Percentiles rank a stretch among this genome's conserved stretches.
Evolutionary conservation across 805 yeast species (phyloP).

Genomic region (Cyberlindnera americana): DNA sequence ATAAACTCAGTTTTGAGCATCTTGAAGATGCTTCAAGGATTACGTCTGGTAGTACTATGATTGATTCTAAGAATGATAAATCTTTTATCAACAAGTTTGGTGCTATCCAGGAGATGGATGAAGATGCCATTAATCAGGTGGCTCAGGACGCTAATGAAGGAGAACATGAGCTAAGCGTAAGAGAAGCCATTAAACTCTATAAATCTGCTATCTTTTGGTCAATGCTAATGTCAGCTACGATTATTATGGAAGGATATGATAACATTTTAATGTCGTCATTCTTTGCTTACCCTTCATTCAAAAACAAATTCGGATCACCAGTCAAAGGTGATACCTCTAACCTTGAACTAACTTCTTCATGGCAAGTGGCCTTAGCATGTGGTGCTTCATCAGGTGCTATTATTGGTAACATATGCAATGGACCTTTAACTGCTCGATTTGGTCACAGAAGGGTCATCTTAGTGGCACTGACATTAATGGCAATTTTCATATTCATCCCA

Average conservation of each 20-base stretch:
- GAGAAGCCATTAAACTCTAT: conserved; percentile 19
- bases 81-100: conserved; percentile 2
- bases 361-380: conserved; percentile 43
- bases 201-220: conserved; percentile 21
- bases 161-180: conserved; percentile 17
- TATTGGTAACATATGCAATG: conserved; percentile 29
- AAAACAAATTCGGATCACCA: conserved; percentile 23
- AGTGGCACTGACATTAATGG: conserved; percentile 29
- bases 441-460: conserved; percentile 36
- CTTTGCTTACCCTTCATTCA: conserved; percentile 25
- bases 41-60: conserved; percentile 4
- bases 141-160: conserved; percentile 20
- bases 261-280: conserved; percentile 20
- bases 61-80: not conserved
- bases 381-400: conserved; percentile 31
- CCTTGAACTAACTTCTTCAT: conserved; percentile 36
- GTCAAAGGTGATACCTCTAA: conserved; percentile 23
- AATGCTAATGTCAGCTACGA: conserved; percentile 18
- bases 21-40: conserved; percentile 15
- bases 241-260: conserved; percentile 28
- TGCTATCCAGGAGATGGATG: conserved; percentile 17
- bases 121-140: conserved; percentile 9
- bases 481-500: conserved; percentile 37
- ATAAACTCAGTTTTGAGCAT: conserved; percentile 16
- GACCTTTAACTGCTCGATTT: conserved; percentile 31